Percentiles rank a stretch among this genome's conserved stretches.
Evolutionary conservation across 345 rosid species (phyloP).

Genomic region (Stellera chamaejasme): DNA sequence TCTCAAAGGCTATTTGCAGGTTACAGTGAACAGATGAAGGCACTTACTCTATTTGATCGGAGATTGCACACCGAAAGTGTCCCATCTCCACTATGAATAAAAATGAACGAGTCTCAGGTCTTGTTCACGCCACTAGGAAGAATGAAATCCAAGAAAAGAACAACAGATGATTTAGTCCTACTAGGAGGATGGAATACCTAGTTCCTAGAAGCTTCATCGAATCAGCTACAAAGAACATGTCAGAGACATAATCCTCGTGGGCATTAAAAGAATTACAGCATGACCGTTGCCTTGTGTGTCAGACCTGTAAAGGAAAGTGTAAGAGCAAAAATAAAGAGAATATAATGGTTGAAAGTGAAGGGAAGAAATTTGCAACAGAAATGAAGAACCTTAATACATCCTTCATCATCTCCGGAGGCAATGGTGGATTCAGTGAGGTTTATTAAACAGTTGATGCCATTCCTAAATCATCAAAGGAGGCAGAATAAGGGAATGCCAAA

Average conservation of each 20-base stretch:
- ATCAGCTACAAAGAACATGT: conserved; percentile 69
- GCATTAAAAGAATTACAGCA: conserved; percentile 62
- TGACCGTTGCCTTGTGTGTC: conserved; percentile 90
- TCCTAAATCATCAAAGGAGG: conserved; percentile 28
- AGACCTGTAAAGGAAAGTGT: conserved; percentile 39
- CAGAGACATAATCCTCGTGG: conserved; percentile 84
- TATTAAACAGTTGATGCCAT: conserved; percentile 66
- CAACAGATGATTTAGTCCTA: neutral
- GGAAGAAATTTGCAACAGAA: neutral
- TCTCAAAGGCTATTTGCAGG: neutral
- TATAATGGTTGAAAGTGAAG: neutral
- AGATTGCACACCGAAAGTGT: conserved; percentile 90
- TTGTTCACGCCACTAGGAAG: neutral
- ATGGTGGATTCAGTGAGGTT: conserved; percentile 66
- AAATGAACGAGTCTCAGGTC: conserved; percentile 7
- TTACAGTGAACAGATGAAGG: neutral
- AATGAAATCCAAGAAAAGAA: conserved; percentile 1
- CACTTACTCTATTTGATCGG: conserved; percentile 55
- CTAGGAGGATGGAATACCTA: conserved; percentile 37
- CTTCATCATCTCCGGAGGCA: conserved; percentile 91
- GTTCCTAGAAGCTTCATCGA: conserved; percentile 72
- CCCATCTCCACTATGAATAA: conserved; percentile 72
- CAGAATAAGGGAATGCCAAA: neutral
- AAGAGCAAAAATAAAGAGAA: neutral
- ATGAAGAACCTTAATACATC: conserved; percentile 67